phyloP scores from a whole-genome alignment of 208 protist genomes.

The Leishmania arabica region DNA sequence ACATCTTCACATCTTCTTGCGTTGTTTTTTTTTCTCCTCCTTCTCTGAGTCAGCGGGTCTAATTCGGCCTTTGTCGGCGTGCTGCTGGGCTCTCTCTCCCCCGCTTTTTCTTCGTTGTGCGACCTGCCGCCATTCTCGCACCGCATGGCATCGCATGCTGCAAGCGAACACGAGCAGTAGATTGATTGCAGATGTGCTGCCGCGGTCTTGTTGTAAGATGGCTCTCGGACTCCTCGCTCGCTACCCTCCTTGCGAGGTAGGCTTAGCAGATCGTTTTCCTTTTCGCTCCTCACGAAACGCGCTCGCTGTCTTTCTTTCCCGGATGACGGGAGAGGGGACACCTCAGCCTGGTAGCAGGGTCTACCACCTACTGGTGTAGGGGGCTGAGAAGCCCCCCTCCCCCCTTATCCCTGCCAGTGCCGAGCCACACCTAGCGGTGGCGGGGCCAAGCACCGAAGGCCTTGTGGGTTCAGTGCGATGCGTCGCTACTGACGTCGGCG shows the following conservation, averaged over 20 bases:
- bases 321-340: neutral
- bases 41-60: no score
- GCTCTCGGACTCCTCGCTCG: neutral
- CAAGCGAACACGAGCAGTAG: neutral
- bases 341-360: no score
- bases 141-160: neutral
- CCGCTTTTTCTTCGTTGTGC: neutral
- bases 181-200: neutral
- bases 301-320: no score
- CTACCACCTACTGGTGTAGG: neutral
- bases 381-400: neutral
- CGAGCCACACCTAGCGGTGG: no score
- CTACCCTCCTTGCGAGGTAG: neutral
- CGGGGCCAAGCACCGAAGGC: neutral
- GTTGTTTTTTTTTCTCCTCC: no score
- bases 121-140: neutral
- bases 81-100: neutral
- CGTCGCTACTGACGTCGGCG: no score
- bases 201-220: neutral
- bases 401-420: neutral
- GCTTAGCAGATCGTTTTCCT: neutral
- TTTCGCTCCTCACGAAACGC: neutral
- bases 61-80: neutral
- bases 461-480: no score
- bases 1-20: no score